These are phyloP conservation scores for Suhomyces sp. DNA, from an alignment of 805 yeast genomes.

Conservation along the genomic window DNA sequence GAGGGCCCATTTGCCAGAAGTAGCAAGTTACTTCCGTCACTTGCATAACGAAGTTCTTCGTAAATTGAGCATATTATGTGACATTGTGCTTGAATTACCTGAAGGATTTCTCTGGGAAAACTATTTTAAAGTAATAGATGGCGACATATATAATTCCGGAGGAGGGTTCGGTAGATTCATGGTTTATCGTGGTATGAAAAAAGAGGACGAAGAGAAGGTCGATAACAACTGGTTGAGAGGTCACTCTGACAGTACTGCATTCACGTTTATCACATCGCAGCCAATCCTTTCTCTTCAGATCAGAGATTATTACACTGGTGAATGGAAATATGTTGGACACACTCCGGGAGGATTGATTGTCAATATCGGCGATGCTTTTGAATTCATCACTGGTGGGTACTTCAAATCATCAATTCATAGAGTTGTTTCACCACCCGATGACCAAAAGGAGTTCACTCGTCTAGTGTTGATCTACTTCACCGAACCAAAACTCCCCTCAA, in stretches of 20 bases:
- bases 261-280: conserved; percentile 30
- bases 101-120: conserved; percentile 29
- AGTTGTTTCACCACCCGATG: conserved; percentile 14
- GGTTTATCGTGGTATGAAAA: conserved; percentile 25
- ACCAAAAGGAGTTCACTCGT: conserved; percentile 12
- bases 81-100: conserved; percentile 25
- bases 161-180: conserved; percentile 30
- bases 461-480: conserved; percentile 14
- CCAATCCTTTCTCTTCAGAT: conserved; percentile 30
- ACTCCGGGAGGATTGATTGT: conserved; percentile 28
- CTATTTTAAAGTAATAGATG: conserved; percentile 22
- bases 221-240: conserved; percentile 29
- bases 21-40: conserved; percentile 21
- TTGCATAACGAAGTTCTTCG: conserved; percentile 20
- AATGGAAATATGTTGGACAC: conserved; percentile 31
- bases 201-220: conserved; percentile 22
- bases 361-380: conserved; percentile 30
- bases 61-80: conserved; percentile 24
- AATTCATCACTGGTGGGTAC: conserved; percentile 28
- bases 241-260: conserved; percentile 30
- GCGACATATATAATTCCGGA: conserved; percentile 24
- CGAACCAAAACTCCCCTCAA: conserved; percentile 12
- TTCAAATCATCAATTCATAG: conserved; percentile 16
- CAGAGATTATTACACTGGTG: conserved; percentile 26
- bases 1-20: conserved; percentile 19